phyloP scores from a whole-genome alignment of 441 rosid genomes.

The Eruca vesicaria region DNA sequence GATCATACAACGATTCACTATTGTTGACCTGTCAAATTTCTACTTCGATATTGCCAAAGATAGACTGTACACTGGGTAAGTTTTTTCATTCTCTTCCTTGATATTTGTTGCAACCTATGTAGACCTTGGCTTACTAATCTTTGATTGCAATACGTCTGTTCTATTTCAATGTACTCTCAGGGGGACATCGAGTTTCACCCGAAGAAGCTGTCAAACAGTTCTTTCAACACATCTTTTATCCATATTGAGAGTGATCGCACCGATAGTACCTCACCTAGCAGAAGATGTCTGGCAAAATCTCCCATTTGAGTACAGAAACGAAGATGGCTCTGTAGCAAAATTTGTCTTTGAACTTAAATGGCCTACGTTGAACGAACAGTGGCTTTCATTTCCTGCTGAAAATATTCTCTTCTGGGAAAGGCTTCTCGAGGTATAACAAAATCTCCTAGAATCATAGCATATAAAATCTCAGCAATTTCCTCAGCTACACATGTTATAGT shows the following conservation, averaged over 20 bases:
- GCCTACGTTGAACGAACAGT: slow-evolving; percentile 63
- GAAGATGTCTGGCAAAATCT: slow-evolving; percentile 97
- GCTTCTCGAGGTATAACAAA: slow-evolving; percentile 71
- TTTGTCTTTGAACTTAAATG: slow-evolving; percentile 90
- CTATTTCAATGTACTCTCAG: slow-evolving; percentile 39
- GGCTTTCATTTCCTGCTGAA: slow-evolving; percentile 68
- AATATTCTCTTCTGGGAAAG: slow-evolving; percentile 77
- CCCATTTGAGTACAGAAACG: slow-evolving; percentile 53
- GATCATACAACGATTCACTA: slow-evolving; percentile 86
- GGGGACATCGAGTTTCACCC: slow-evolving; percentile 71
- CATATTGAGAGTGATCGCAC: slow-evolving; percentile 79
- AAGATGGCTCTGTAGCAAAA: slow-evolving; percentile 65
- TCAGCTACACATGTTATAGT: neutral
- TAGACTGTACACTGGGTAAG: slow-evolving; percentile 95
- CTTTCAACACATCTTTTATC: slow-evolving; percentile 88
- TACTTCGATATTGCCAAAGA: slow-evolving; percentile 97
- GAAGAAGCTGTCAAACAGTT: slow-evolving; percentile 98
- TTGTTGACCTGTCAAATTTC: slow-evolving; percentile 93
- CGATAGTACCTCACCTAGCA: slow-evolving; percentile 92
- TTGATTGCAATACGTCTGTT: neutral
- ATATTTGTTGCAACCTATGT: slow-evolving; percentile 11
- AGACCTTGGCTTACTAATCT: neutral
- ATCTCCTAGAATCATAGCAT: neutral
- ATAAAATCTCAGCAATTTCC: neutral
- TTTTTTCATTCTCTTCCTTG: neutral